A percentile compares a stretch with the other conserved stretches of the same genome.
Evolutionary conservation across 495 filamentous ascomycete species (phyloP).

Genomic region (Aspergillus campestris): DNA sequence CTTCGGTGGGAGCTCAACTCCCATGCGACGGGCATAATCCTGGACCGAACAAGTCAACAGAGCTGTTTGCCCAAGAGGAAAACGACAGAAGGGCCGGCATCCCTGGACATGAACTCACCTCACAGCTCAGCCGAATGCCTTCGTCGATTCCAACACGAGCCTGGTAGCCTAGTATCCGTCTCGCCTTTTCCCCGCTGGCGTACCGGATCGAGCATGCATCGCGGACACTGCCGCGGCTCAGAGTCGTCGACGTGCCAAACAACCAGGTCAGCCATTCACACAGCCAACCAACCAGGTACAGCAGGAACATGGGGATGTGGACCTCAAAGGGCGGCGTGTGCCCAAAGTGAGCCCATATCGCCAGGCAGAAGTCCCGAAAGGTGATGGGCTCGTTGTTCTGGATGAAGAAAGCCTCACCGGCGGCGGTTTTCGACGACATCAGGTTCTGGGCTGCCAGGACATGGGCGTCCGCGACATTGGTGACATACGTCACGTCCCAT

Average conservation of each 20-base stretch:
- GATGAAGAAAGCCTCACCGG: constrained; percentile 56
- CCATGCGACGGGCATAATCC: constrained; percentile 33
- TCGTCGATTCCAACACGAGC: constrained; percentile 48
- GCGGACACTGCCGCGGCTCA: constrained; percentile 48
- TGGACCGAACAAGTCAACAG: constrained; percentile 3
- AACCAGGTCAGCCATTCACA: constrained; percentile 47
- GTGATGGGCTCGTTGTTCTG: constrained; percentile 55
- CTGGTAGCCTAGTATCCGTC: constrained; percentile 48
- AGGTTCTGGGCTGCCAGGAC: constrained; percentile 54
- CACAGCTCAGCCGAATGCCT: constrained; percentile 43
- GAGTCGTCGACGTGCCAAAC: constrained; percentile 35
- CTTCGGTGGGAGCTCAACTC: constrained; percentile 16
- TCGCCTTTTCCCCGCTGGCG: constrained; percentile 50
- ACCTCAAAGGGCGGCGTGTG: constrained; percentile 45
- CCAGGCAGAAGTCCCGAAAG: constrained; percentile 52
- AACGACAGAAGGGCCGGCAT: neutral
- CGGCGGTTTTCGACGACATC: constrained; percentile 43
- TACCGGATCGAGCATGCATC: constrained; percentile 48
- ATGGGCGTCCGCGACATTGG: constrained; percentile 55
- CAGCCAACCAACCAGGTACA: constrained; percentile 38
- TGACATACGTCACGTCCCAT: constrained; percentile 54
- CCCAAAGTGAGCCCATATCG: constrained; percentile 51
- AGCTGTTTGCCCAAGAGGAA: constrained; percentile 1
- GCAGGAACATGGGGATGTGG: constrained; percentile 43
- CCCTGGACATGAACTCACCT: constrained; percentile 22